Base-by-base conservation (phyloP, 306 rosid species). In the Rosa persica region DNA sequence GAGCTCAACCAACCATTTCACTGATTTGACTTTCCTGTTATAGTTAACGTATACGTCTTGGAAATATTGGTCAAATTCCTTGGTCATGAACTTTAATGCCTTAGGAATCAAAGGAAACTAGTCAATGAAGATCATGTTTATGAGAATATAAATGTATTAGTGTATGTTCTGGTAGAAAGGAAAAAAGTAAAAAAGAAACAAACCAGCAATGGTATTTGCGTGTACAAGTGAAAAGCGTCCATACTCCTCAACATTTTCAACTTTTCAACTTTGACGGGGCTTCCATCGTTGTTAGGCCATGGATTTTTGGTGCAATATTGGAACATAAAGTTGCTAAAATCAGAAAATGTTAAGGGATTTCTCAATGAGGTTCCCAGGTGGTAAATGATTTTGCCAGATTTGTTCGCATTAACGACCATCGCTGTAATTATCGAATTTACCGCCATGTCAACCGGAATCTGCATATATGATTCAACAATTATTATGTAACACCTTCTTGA, bases 391-490 rank as follows among this genome's bases (percentile, higher is more conserved):
- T 67, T 8, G 0, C 46, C 17, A 51, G 65, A 19, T 39, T 86
- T 46, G 43, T 80, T 69, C n/a, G 83, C 83, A 72, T 62, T 75
- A 34, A 60, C 62, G 7, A 49, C 81, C 49, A 82, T 86, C 12
- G 91, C 77, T 27, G 81, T 25, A 19, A 86, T 67, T 49, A 87
- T 77, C 73, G 87, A 76, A 64, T 86, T 87, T 48, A 78, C 75
- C 43, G 86, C 85, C 86, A 87, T 49, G 36, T 89, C 93, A 40
- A 78, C 93, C 2, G 91, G 93, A 55, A 85, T 81, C 91, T 87
- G 73, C 77, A 61, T 22, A 55, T 15, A 55, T 55, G 2, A 20
- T 20, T 30, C 36, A 30, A 30, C 36, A 30, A 30, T 30, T 30
- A 30, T 30, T 30, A 30, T 30, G 36, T 30, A 30, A 30, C 36